phyloP scores from a whole-genome alignment of 164 flowering plant species.

The Sextonia rubra region DNA sequence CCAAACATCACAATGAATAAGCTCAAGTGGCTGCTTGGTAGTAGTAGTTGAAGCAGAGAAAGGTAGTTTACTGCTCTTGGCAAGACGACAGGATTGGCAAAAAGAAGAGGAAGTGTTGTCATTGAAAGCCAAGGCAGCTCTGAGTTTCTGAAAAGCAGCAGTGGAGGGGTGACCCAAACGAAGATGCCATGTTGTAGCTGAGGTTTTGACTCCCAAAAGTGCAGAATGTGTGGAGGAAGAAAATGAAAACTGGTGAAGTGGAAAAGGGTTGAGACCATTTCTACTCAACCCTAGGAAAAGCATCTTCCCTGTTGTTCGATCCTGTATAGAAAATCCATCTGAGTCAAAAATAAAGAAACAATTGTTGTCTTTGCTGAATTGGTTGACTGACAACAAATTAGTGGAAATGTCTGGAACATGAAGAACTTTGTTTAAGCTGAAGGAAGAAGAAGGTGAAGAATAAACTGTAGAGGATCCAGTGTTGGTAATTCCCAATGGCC shows the following conservation, averaged over 20 bases:
- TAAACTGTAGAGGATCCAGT: neutral
- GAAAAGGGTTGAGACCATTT: neutral
- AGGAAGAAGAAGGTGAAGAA: no score
- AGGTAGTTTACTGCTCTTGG: no score
- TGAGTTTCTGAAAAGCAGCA: no score
- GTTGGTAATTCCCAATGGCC: neutral
- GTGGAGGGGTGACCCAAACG: no score
- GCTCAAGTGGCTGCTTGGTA: no score
- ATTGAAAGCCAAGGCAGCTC: no score
- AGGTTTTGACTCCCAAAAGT: neutral
- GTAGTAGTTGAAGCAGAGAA: no score
- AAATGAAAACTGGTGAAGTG: no score
- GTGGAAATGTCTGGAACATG: neutral
- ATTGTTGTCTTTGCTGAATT: no score
- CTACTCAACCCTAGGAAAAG: neutral
- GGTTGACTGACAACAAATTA: neutral
- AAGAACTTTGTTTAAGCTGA: no score
- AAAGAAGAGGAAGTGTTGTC: no score
- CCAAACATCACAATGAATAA: neutral
- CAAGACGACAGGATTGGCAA: no score
- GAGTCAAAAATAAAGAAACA: neutral
- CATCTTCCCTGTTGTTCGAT: neutral
- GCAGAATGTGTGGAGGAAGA: neutral
- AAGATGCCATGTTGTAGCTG: neutral
- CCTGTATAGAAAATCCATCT: neutral